These are phyloP conservation scores for Fraxinus pennsylvanica DNA, from an alignment of 257 asterid species.

Conservation along the genomic window DNA sequence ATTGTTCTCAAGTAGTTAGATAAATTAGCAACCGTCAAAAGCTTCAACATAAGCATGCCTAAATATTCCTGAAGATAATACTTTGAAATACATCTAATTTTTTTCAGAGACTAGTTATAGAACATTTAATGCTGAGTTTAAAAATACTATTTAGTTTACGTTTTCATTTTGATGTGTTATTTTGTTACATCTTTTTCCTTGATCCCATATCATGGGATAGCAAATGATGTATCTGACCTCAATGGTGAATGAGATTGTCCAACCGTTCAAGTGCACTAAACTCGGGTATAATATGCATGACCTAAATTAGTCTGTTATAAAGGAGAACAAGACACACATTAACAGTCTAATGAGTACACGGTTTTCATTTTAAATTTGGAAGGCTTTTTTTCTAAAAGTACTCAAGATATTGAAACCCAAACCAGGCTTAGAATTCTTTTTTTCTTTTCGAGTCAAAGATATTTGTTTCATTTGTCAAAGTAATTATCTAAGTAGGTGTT, in stretches of 20 bases:
- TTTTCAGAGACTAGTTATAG: neutral
- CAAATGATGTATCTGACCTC: neutral
- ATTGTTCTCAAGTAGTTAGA: neutral
- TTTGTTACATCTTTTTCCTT: neutral
- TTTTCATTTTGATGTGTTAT: neutral
- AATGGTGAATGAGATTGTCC: neutral
- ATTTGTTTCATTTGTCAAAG: neutral
- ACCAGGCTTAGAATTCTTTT: neutral
- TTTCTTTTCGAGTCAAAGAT: neutral
- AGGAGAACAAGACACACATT: too few species aligned
- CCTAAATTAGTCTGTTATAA: neutral
- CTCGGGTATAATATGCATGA: neutral
- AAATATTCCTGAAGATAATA: too few species aligned
- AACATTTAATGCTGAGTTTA: neutral
- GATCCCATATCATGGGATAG: neutral
- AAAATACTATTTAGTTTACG: too few species aligned
- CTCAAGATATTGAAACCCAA: neutral
- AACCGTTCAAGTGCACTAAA: neutral
- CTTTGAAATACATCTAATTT: neutral
- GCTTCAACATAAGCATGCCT: neutral
- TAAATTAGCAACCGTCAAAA: too few species aligned
- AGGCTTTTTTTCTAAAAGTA: neutral
- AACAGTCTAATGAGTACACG: too few species aligned
- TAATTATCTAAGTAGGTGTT: neutral
- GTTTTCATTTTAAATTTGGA: neutral